Base-by-base conservation (phyloP, 192 early-diverging fungal genomes). In the Mycoemilia scoparia region DNA sequence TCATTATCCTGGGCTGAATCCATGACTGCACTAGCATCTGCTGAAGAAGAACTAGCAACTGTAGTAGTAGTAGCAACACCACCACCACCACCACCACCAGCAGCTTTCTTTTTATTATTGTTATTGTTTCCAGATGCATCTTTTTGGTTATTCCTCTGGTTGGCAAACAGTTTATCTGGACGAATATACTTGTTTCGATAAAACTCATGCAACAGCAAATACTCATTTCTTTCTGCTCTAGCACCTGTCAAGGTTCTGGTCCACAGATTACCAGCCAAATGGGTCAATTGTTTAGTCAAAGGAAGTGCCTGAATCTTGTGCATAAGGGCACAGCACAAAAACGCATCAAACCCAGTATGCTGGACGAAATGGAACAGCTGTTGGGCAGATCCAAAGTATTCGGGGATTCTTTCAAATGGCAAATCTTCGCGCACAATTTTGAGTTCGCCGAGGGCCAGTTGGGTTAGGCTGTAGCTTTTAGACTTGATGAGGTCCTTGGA, bases 221-320 rank as follows among this genome's bases (percentile, higher is more conserved):
- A 90, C 58, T 96, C 96, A 51, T 96, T 96, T 28, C 92, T 74
- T 41, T 96, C 89, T 9, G 90, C 83, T 28, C 90, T 67, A 13
- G 76, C 84, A 18, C 87, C 87, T 32, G 69, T 70, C 53, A 99
- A 65, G 1, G 92, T 91, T 35, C 79, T 66, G 6, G 85, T 41
- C 96, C 92, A 96, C 24, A 92, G 41, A 55, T 99, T 99, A 7
- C 96, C 96, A 4, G 90, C 86, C 18, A 96, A 49, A 5, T 69
- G 70, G 7, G 96, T 96, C 39, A 99, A 52, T 49, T 96, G 90
- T 52, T 74, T 78, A 12, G 88, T 86, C 32, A 99, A 61, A 13
- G 85, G 88, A 10, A 99, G 49, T 1, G 83, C 60, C 41, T 99
- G 88, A 20, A 99, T 46, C 28, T 78, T 76, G 52, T 82, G 74